phyloP scores from a whole-genome alignment of 192 early-diverging fungal genomes.

The Coemansia sp. region DNA sequence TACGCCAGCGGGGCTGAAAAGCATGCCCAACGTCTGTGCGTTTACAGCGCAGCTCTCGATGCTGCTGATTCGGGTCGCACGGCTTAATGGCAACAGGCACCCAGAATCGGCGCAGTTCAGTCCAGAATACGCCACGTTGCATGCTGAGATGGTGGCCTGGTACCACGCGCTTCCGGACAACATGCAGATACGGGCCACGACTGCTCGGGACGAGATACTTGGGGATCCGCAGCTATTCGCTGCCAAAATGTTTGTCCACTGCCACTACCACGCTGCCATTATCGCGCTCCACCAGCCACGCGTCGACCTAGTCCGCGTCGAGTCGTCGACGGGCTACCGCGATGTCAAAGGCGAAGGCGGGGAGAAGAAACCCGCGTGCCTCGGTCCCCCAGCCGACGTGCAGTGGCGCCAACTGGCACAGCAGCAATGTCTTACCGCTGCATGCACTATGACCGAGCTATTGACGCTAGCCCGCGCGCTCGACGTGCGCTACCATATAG shows the following conservation, averaged over 20 bases:
- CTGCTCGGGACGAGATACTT: slow-evolving; percentile 31
- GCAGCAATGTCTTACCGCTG: slow-evolving; percentile 53
- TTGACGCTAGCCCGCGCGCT: slow-evolving; percentile 31
- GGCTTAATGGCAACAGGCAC: slow-evolving; percentile 54
- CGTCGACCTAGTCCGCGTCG: slow-evolving; percentile 51
- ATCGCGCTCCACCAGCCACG: slow-evolving; percentile 56
- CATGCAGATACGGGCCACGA: slow-evolving; percentile 37
- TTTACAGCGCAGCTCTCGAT: slow-evolving; percentile 48
- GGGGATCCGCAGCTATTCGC: slow-evolving; percentile 38
- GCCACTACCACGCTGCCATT: slow-evolving; percentile 53
- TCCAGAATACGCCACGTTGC: slow-evolving; percentile 46
- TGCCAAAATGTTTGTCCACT: slow-evolving; percentile 56
- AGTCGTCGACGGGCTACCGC: slow-evolving; percentile 12
- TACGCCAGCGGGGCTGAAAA: neutral
- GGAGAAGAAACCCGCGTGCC: neutral
- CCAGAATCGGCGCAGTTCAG: slow-evolving; percentile 56
- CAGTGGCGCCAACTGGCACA: slow-evolving; percentile 54
- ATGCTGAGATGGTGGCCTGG: slow-evolving; percentile 54
- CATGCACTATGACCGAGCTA: slow-evolving; percentile 55
- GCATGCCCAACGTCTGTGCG: slow-evolving; percentile 28
- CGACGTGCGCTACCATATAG: slow-evolving; percentile 53
- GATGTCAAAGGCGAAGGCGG: neutral
- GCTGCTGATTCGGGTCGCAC: slow-evolving; percentile 51
- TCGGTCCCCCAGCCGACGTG: neutral
- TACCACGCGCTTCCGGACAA: slow-evolving; percentile 44